phyloP scores from a whole-genome alignment of 176 grass and related monocot genomes.

The Puya raimondii region DNA sequence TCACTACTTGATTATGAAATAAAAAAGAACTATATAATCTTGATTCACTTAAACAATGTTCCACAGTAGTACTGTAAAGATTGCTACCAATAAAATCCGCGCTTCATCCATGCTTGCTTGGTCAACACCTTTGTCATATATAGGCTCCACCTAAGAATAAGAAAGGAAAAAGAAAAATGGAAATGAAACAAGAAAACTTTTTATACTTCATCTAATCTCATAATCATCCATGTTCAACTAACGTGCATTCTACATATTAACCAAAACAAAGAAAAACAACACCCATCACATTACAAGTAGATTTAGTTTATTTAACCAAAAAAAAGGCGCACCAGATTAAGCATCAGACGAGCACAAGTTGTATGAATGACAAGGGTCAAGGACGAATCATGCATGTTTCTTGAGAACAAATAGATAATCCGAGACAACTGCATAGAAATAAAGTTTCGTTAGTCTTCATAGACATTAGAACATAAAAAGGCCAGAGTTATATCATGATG shows the following conservation, averaged over 20 bases:
- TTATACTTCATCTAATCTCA: not conserved
- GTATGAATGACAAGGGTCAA: constrained; percentile 92
- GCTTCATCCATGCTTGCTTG: constrained; percentile 97
- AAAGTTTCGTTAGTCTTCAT: constrained; percentile 19
- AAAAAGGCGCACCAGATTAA: constrained; percentile 78
- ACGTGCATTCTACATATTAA: constrained; percentile 15
- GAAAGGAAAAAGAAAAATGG: not conserved
- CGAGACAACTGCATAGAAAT: constrained; percentile 78
- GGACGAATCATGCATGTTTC: constrained; percentile 99
- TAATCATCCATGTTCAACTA: not conserved
- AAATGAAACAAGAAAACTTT: not conserved
- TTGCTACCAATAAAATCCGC: constrained; percentile 73
- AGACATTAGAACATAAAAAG: not conserved
- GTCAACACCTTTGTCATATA: constrained; percentile 96
- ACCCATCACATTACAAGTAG: not conserved
- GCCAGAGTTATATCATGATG: not conserved
- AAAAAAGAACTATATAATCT: not conserved
- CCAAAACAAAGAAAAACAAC: constrained; percentile 11
- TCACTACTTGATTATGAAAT: not conserved
- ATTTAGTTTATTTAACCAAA: constrained; percentile 21
- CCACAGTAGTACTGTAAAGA: constrained; percentile 4
- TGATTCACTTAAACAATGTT: not conserved
- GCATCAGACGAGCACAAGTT: constrained; percentile 92
- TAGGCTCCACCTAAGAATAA: constrained; percentile 77
- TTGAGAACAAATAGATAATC: constrained; percentile 96